Base-by-base conservation (phyloP, 495 filamentous ascomycete genomes). In the Podospora pseudoanserina region DNA sequence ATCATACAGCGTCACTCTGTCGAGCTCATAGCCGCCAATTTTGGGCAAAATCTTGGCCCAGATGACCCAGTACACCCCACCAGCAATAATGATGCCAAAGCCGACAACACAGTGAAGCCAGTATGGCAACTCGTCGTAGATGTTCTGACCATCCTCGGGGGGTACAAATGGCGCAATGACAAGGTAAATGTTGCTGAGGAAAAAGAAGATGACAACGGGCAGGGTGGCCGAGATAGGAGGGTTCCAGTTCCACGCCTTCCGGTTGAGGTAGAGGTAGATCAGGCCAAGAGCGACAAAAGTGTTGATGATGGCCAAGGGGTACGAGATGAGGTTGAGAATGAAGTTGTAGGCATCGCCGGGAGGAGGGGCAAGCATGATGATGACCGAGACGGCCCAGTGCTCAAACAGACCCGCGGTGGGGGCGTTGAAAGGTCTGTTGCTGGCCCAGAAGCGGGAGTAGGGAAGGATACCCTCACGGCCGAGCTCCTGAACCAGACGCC, bases 21-120 rank as follows among this genome's bases (percentile, higher is more conserved):
- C 88, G 18, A 90, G 80, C 60, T 73, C 81, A 74, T 90, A 91
- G 0, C 79, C 76, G 60, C 84, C 86, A 71, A 86, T 78, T 59
- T 79, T 78, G 55, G 91, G 90, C 34, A 92, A 73, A 34, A 88
- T 67, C 5, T 86, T 80, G 4, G 87, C 90, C 88, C 88, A 91
- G 62, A 91, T 69, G 68, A 90, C 86, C 90, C 90, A 92, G 75
- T 92, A 92, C 0, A 89, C 5, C 11, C 88, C 75, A 0, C 83
- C 89, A 6, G 71, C 74, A 15, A 71, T 34, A 32, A 84, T 77
- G 58, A 84, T 78, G n/a, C 74, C 81, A 49, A 82, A 75, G 7
- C 79, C 80, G 15, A 83, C 80, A 4, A 84, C 81, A 66, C 79
- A 82, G 69, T 83, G 80, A 11, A 82, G 74, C 75, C 77, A 84